Conservation (phyloP, 73 alveolate genomes). For the Symbiodinium pilosum region DNA sequence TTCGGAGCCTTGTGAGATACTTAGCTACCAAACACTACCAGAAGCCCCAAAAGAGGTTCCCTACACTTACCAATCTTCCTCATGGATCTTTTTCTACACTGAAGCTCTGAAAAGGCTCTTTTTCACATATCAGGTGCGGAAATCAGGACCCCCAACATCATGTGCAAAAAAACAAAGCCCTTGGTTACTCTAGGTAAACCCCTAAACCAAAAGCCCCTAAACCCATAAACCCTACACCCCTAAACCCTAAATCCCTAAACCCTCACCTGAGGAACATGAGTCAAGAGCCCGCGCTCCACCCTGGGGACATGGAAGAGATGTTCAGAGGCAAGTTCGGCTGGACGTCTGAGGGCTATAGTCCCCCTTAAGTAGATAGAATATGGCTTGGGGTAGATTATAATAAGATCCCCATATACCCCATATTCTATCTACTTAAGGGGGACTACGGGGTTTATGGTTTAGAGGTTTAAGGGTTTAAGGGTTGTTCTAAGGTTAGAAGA, state of each 20-base stretch:
- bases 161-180: not conserved
- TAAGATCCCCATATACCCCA: too few species aligned
- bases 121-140: not conserved
- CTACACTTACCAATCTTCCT: not conserved
- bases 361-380: too few species aligned
- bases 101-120: not conserved
- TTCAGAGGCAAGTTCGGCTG: constrained; percentile 19
- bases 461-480: too few species aligned
- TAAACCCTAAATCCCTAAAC: too few species aligned
- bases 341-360: too few species aligned
- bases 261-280: constrained; percentile 29
- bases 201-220: too few species aligned
- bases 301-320: constrained; percentile 43
- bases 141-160: not conserved
- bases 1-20: not conserved
- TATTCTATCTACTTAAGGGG: too few species aligned
- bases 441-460: too few species aligned
- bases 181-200: not conserved
- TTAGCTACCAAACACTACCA: not conserved
- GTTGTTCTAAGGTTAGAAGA: too few species aligned
- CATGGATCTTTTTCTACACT: not conserved
- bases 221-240: too few species aligned
- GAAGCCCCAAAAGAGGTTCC: not conserved
- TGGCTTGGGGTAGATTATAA: too few species aligned
- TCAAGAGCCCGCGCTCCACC: constrained; percentile 37